Conservation (phyloP, 345 rosid species). For the Excoecaria agallocha region DNA sequence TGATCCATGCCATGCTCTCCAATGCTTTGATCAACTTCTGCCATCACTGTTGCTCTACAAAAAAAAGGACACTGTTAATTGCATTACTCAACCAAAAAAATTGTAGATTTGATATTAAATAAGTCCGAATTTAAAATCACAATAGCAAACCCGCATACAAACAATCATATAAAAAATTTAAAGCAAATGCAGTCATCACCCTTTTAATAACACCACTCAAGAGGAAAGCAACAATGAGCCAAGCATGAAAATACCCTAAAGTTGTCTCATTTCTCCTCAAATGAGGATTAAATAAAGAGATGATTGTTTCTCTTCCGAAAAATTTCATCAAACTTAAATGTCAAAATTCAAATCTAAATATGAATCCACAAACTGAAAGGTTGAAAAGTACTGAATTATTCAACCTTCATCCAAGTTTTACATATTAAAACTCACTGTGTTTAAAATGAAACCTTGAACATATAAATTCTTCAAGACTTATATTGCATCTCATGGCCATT, state of each 20-base stretch:
- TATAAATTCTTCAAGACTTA: too few relatives aligned
- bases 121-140: not conserved
- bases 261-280: not conserved
- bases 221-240: not conserved
- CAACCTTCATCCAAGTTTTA: not conserved
- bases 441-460: too few relatives aligned
- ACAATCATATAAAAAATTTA: not conserved
- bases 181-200: not conserved
- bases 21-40: constrained; percentile 18
- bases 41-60: constrained; percentile 19
- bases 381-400: too few relatives aligned
- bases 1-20: constrained; percentile 23
- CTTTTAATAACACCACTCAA: not conserved
- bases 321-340: not conserved
- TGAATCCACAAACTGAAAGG: not conserved
- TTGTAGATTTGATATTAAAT: not conserved
- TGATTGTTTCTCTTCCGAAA: not conserved
- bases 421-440: not conserved
- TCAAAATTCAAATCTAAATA: too few relatives aligned
- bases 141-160: not conserved
- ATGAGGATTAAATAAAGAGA: not conserved
- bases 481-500: too few relatives aligned
- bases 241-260: not conserved
- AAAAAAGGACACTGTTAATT: not conserved
- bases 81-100: not conserved